phyloP scores from a whole-genome alignment of 345 rosid species.

The Triadica sebifera region DNA sequence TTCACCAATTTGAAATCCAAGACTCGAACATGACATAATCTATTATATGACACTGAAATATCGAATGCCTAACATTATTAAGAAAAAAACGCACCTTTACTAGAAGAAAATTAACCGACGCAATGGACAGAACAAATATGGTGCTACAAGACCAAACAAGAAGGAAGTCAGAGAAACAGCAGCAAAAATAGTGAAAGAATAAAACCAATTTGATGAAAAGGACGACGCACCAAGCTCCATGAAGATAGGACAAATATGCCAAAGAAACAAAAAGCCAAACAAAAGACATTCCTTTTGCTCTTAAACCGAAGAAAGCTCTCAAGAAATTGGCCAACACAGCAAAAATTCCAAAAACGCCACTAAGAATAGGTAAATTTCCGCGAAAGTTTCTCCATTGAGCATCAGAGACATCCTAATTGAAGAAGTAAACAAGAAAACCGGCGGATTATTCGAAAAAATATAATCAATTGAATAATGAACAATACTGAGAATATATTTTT shows the following conservation, averaged over 20 bases:
- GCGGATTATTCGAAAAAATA: background rate
- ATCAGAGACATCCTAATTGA: conserved; percentile 69
- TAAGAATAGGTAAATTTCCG: conserved; percentile 69
- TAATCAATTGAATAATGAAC: background rate
- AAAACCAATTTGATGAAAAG: background rate
- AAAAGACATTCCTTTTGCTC: conserved; percentile 65
- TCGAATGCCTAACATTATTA: background rate
- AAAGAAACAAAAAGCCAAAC: conserved; percentile 71
- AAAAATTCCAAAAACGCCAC: conserved; percentile 53
- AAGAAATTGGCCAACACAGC: conserved; percentile 44
- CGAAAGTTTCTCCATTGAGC: conserved; percentile 91
- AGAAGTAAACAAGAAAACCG: background rate
- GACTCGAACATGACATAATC: background rate
- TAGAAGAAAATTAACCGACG: conserved; percentile 63
- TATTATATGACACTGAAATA: background rate
- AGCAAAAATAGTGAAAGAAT: background rate
- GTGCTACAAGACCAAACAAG: conserved; percentile 34
- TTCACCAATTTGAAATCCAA: background rate
- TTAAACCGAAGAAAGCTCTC: conserved; percentile 42
- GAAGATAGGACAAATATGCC: conserved; percentile 65
- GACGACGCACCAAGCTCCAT: conserved; percentile 78
- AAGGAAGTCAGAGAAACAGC: background rate
- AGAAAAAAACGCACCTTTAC: conserved; percentile 56
- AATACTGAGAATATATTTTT: background rate
- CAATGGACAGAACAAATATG: conserved; percentile 58